These are phyloP conservation scores for Cyberlindnera mycetangii DNA, from an alignment of 805 yeast genomes.

Conservation along the genomic window DNA sequence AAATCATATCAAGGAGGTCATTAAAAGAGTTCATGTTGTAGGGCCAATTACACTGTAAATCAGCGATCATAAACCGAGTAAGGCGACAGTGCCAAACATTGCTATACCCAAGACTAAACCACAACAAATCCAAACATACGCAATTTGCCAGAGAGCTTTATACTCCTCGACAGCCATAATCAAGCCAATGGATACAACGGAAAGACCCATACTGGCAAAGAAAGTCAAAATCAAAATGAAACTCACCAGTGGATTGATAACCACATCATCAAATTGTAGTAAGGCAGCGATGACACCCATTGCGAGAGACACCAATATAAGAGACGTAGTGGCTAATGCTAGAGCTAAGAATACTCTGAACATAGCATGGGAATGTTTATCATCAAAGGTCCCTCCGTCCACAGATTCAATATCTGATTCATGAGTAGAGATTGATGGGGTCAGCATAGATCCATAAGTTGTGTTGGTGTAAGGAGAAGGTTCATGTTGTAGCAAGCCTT, in stretches of 20 bases:
- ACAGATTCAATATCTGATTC: conserved; percentile 20
- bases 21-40: too few relatives aligned
- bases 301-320: conserved; percentile 41
- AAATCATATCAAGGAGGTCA: not conserved
- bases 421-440: not conserved
- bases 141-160: conserved; percentile 36
- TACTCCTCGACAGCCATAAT: conserved; percentile 37
- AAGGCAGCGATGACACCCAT: conserved; percentile 39
- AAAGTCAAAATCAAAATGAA: conserved; percentile 39
- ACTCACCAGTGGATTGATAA: conserved; percentile 26
- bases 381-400: not conserved
- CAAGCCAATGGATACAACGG: conserved; percentile 44
- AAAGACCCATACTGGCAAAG: conserved; percentile 38
- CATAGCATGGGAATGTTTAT: conserved; percentile 34
- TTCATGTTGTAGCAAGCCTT: not conserved
- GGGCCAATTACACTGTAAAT: too few relatives aligned
- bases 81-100: conserved; percentile 40
- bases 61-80: conserved; percentile 27
- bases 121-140: conserved; percentile 41
- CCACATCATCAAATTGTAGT: conserved; percentile 21
- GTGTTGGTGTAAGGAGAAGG: too few relatives aligned
- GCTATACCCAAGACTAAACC: conserved; percentile 39
- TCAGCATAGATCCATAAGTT: conserved; percentile 1
- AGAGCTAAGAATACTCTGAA: conserved; percentile 44
- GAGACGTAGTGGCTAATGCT: conserved; percentile 37